Conservation (phyloP, 257 asterid genomes). For the Lycium barbarum region DNA sequence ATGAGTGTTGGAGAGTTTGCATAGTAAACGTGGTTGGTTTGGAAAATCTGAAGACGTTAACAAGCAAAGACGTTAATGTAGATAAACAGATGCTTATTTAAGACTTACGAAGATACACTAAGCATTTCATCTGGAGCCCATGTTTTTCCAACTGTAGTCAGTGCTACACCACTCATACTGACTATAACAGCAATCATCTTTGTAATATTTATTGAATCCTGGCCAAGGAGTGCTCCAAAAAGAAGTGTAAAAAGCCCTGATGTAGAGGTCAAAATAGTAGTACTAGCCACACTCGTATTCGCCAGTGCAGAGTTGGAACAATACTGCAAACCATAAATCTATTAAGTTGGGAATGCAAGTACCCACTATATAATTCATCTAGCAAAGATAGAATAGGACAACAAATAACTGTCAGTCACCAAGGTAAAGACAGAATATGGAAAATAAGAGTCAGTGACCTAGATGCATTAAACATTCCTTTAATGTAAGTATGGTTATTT, state of each 20-base stretch:
- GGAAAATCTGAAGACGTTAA: conserved; percentile 10
- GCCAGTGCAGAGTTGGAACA: conserved; percentile 80
- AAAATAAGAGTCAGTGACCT: neutral
- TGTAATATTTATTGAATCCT: conserved; percentile 60
- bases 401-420: neutral
- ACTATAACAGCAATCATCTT: conserved; percentile 66
- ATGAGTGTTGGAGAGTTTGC: neutral
- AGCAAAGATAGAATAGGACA: neutral
- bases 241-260: conserved; percentile 83
- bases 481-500: neutral
- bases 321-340: conserved; percentile 49
- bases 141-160: conserved; percentile 81
- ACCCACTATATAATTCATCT: neutral
- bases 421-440: neutral
- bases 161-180: conserved; percentile 76
- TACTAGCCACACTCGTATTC: conserved; percentile 83
- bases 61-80: neutral
- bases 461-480: neutral
- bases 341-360: neutral
- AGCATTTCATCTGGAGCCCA: conserved; percentile 79
- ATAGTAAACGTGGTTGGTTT: neutral
- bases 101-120: conserved; percentile 62
- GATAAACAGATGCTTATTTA: neutral
- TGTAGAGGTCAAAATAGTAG: conserved; percentile 80
- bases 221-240: conserved; percentile 69